Evolutionary conservation across 2,329 filamentous ascomycete genomes (phyloP).

Genomic region (Didymella arachidicola): DNA sequence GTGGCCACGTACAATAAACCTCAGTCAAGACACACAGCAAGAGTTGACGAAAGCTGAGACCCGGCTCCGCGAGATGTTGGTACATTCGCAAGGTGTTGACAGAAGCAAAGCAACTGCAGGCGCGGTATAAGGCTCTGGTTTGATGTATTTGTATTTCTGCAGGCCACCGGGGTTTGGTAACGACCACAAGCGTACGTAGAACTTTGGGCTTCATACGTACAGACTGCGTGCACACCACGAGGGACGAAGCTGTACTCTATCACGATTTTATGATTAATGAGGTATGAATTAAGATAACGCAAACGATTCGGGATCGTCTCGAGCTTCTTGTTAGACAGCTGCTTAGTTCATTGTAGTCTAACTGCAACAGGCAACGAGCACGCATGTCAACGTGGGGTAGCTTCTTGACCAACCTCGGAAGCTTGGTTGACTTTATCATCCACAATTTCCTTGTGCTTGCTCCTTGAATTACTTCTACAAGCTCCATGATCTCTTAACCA

Average conservation of each 20-base stretch:
- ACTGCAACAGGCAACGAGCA: conserved; percentile 11
- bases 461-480: not conserved
- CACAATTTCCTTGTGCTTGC: not conserved
- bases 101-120: conserved; percentile 40
- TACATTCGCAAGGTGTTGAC: conserved; percentile 32
- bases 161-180: not conserved
- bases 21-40: conserved; percentile 26
- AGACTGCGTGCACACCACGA: conserved; percentile 5
- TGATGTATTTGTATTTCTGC: conserved; percentile 1
- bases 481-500: not conserved
- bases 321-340: not conserved
- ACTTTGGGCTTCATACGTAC: not conserved
- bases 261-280: conserved; percentile 18
- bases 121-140: conserved; percentile 25
- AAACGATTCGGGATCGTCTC: not conserved
- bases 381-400: conserved; percentile 21
- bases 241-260: conserved; percentile 10
- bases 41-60: conserved; percentile 44
- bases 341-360: not conserved
- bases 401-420: conserved; percentile 13
- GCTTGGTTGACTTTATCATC: conserved; percentile 14
- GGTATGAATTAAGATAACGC: conserved; percentile 14
- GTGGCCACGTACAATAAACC: conserved; percentile 39
- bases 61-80: conserved; percentile 44
- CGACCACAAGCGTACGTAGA: not conserved